Base-by-base conservation (phyloP, 495 filamentous ascomycete genomes). In the Talaromyces borbonicus region DNA sequence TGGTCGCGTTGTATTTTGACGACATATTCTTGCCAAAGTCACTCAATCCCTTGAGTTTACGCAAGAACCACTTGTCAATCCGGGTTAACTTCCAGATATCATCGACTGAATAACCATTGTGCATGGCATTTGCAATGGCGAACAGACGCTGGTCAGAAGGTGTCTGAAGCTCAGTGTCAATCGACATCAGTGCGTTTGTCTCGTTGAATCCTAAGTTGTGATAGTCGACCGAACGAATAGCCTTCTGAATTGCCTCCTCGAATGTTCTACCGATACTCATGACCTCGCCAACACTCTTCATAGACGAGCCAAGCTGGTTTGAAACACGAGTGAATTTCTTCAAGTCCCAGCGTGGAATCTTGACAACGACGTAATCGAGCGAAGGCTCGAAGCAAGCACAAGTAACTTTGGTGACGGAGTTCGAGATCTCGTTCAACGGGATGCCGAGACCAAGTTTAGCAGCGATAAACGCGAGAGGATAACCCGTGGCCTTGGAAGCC, bases 331-430 rank as follows among this genome's bases (percentile, higher is more conserved):
- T 90, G 67, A 98, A 98, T 65, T 98, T 98, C 73, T 97, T 97
- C 50, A 98, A 65, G 67, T 98, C 92, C 92, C 92, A 98, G 49
- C 92, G 78, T 15, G 92, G 92, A 66, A 98, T 98, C 75, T 98
- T 98, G 46, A 98, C 92, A 19, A 97, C 92, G 37, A 96, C 90
- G 61, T 98, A 98, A 61, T 98, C 92, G 0, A 98, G 75, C 2
- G 92, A 98, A n/a, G 92, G 92, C 61, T 98, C 92, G 65, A 98
- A 98, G 73, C 92, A 98, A 41, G 90, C 92, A 51, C 87, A 94
- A 22, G 92, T 98, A 29, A 85, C 84, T 68, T 94, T 92, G 19
- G 92, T 98, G 38, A 98, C 90, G 1, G 85, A 85, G 69, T 98
- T 98, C 49, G 81, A 82, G 60, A 98, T 94, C 63, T 97, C 86